Conservation (phyloP, 805 yeast species). For the Metschnikowia vanudenii region DNA sequence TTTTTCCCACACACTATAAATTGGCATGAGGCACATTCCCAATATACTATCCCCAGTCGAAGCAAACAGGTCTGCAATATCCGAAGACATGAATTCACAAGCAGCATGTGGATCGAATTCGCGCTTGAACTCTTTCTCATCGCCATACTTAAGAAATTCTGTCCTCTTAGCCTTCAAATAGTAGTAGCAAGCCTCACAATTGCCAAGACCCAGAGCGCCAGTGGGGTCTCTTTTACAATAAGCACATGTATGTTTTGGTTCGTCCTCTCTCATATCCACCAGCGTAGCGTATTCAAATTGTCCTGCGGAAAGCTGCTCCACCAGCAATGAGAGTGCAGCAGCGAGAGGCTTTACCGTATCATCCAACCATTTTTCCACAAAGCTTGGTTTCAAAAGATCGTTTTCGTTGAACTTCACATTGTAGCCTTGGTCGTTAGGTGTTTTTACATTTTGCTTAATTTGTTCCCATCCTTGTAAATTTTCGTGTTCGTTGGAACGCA, state of each 20-base stretch:
- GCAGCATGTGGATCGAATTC: background rate
- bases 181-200: background rate
- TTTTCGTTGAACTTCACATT: background rate
- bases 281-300: background rate
- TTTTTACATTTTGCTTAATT: background rate
- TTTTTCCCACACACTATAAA: background rate
- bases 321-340: background rate
- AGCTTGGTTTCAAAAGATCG: background rate
- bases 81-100: background rate
- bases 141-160: background rate
- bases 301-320: background rate
- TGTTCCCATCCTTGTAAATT: background rate
- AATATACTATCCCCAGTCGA: background rate
- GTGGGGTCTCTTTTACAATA: background rate
- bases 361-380: background rate
- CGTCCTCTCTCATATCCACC: background rate
- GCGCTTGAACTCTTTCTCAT: background rate
- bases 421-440: background rate
- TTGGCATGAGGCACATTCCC: background rate
- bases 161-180: background rate
- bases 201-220: background rate
- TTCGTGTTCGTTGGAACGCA: background rate
- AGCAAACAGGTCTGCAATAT: conserved; percentile 1
- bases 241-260: background rate
- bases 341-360: background rate